These are phyloP conservation scores for Colletotrichum sp. DNA, from an alignment of 2,329 filamentous ascomycete genomes.

Conservation along the genomic window DNA sequence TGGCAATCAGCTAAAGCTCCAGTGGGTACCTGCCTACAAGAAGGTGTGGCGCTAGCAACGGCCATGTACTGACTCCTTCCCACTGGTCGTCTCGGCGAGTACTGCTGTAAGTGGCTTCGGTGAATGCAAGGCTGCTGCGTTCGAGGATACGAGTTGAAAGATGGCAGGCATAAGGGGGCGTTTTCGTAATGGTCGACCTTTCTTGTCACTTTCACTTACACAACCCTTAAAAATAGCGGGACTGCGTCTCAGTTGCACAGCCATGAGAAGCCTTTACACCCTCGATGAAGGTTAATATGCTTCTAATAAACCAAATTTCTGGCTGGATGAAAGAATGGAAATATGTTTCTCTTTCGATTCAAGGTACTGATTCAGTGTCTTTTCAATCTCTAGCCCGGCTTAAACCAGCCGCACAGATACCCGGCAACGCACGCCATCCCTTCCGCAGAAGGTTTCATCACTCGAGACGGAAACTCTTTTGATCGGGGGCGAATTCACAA, in stretches of 20 bases:
- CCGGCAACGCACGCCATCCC: neutral
- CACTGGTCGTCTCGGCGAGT: neutral
- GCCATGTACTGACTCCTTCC: neutral
- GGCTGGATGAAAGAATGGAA: neutral
- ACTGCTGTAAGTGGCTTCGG: neutral
- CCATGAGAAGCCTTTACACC: neutral
- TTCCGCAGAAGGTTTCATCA: neutral
- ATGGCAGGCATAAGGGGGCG: neutral
- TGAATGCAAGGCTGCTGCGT: neutral
- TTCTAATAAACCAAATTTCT: neutral
- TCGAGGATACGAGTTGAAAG: neutral
- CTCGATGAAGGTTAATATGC: neutral
- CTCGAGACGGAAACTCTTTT: neutral
- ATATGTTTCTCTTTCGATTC: neutral
- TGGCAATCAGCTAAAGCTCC: slow-evolving; percentile 7
- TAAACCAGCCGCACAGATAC: neutral
- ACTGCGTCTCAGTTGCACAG: neutral
- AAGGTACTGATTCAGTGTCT: neutral
- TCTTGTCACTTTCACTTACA: neutral
- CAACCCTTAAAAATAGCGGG: neutral
- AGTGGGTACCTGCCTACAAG: neutral
- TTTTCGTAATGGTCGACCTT: neutral
- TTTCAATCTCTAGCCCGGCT: neutral
- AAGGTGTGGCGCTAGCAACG: neutral
- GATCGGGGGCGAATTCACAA: neutral